Evolutionary conservation across 441 rosid species (phyloP), one percentile per base, ranked within the genome.

Genomic region (Melastoma candidum): DNA sequence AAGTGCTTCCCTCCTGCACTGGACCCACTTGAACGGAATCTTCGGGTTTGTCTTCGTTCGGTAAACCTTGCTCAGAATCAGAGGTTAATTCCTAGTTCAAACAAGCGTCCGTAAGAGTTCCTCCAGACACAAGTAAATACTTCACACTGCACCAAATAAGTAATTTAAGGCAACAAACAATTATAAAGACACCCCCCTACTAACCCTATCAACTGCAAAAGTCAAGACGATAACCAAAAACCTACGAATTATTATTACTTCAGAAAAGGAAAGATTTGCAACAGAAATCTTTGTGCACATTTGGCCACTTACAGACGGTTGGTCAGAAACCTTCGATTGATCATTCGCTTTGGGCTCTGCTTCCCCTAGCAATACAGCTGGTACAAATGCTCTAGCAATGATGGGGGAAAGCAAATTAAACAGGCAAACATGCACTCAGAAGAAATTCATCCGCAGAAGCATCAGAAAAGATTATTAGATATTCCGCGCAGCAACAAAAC

Each of bases 331-430:
- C 52, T 72, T 69, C 50, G 85, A 74, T 65, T 85, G 95, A 61
- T 93, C 99, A 61, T 48, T 93, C 49, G 57, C 81, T 78, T 89
- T 89, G 22, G 80, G 65, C 71, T 94, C 97, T 2, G 85, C 80
- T 75, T 94, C 99, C 65, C 93, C 99, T 75, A 94, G 70, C 63
- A 94, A 70, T 55, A 94, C 97, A 56, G 97, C 97, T 53, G 99
- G 99, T 74, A 90, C 97, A 77, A 90, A 94, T 72, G 97, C 97
- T 78, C 99, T 94, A 65, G 49, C 59, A 54, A 54, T 17, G 9
- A 17, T 17, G 22, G 22, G 22, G 11, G 9, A 12, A 65, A 64
- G 64, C 69, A 71, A 47, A 70, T 25, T 51, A 24, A 68, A 24
- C 47, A 26, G 43, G 26, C 11, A 44, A 54, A 17, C 58, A n/a